Base-by-base conservation (phyloP, 2,329 filamentous ascomycete genomes). In the Botrytis byssoidea region DNA sequence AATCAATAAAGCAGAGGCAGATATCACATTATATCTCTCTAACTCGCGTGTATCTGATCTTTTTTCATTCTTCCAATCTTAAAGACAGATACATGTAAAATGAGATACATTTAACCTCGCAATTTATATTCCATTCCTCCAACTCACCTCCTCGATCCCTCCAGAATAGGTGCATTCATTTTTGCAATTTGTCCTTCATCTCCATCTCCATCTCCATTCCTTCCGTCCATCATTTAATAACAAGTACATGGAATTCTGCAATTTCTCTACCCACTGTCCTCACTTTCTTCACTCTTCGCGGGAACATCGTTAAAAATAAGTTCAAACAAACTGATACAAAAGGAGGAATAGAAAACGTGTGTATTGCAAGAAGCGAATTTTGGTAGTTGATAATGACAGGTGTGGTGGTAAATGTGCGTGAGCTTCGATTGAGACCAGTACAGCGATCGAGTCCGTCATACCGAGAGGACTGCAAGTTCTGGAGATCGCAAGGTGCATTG, bases 221-320 rank as follows among this genome's bases (percentile, higher is more conserved):
- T 16, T 16, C 51, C 14, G 14, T 55, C n/a, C 51, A 55, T 3
- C 6, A 2, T 29, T 40, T 0, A 1, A n/a, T 14, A 37, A 20
- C 14, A 29, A 20, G 12, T n/a, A n/a, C 37, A 63, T 3, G 6
- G 0, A 0, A 0, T 51, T n/a, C 4, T 2, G 25, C 12, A 51
- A n/a, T 32, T 9, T 18, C 9, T n/a, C 35, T 25, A n/a, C 40
- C 37, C 60, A 37, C 22, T n/a, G n/a, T 18, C 3, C 3, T 7
- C 20, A 4, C 32, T 7, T 2, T 37, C 14, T 7, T 25, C 25
- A 8, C 2, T 0, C 8, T 35, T 35, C 29, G 14, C 1, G 44
- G 2, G 18, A n/a, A 37, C 3, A 51, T 14, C 32, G 3, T 40
- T 8, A 2, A n/a, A n/a, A 37, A 37, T 3, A n/a, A 29, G 12